phyloP scores from a whole-genome alignment of 345 rosid species.

The Boechera retrofracta region DNA sequence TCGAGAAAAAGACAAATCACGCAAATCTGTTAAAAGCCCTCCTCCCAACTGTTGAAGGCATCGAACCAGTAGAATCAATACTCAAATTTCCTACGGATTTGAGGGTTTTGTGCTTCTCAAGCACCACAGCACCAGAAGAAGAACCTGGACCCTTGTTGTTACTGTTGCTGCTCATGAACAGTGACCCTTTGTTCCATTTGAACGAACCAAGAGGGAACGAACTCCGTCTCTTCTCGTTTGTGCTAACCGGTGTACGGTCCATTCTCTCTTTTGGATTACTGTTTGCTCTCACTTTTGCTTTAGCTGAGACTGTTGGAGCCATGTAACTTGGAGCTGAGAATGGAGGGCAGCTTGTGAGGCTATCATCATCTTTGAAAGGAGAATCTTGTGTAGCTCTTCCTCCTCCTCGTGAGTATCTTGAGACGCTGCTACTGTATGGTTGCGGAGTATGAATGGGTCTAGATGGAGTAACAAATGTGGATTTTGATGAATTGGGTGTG shows the following conservation, averaged over 20 bases:
- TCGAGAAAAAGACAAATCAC: conserved; percentile 49
- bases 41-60: conserved; percentile 81
- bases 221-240: conserved; percentile 71
- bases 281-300: conserved; percentile 75
- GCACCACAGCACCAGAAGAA: conserved; percentile 52
- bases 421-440: conserved; percentile 49
- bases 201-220: conserved; percentile 79
- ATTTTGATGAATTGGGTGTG: conserved; percentile 78
- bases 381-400: conserved; percentile 61
- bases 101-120: conserved; percentile 51
- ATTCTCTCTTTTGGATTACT: conserved; percentile 76
- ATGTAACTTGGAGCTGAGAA: conserved; percentile 90
- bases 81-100: conserved; percentile 70
- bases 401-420: conserved; percentile 69
- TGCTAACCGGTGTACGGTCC: conserved; percentile 55
- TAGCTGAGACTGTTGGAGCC: conserved; percentile 82
- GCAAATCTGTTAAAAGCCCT: conserved; percentile 94
- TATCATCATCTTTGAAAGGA: conserved; percentile 87
- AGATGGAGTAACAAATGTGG: conserved; percentile 54
- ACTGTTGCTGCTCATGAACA: conserved; percentile 58
- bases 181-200: conserved; percentile 80
- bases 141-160: conserved; percentile 45
- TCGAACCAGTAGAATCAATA: conserved; percentile 79
- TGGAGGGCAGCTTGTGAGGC: conserved; percentile 91
- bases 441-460: conserved; percentile 61